Evolutionary conservation across 345 rosid species (phyloP).

Genomic region (Adansonia digitata): DNA sequence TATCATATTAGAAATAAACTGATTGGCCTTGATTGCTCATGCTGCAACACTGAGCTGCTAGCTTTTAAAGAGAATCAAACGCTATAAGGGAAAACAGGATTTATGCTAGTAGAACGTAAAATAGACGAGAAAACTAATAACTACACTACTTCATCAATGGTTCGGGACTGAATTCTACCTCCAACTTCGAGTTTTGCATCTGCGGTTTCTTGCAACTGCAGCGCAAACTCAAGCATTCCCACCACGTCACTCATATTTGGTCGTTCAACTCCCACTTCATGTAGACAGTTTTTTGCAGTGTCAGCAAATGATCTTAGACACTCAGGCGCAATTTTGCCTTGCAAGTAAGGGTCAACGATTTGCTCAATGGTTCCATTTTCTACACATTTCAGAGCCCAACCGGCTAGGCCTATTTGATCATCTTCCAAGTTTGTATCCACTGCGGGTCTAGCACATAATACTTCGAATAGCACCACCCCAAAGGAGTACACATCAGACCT

Average conservation of each 20-base stretch:
- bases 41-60: background rate
- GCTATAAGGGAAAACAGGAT: background rate
- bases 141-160: background rate
- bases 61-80: background rate
- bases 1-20: no score
- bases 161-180: background rate
- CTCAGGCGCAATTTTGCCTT: background rate
- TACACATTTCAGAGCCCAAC: no score
- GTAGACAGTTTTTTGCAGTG: constrained; percentile 11
- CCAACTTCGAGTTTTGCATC: background rate
- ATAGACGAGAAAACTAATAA: background rate
- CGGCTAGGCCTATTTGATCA: no score
- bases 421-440: no score
- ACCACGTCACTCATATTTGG: constrained; percentile 24
- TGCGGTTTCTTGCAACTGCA: no score
- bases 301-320: constrained; percentile 6
- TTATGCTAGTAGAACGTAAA: no score
- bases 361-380: no score
- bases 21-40: background rate
- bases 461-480: no score
- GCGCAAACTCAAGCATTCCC: no score
- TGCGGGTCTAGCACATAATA: no score
- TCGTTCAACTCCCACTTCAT: constrained; percentile 2
- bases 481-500: no score
- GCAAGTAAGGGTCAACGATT: no score